A percentile compares a stretch with the other conserved stretches of the same genome.
Evolutionary conservation across 73 alveolate species (phyloP).

Genomic region (Symbiodinium natans): DNA sequence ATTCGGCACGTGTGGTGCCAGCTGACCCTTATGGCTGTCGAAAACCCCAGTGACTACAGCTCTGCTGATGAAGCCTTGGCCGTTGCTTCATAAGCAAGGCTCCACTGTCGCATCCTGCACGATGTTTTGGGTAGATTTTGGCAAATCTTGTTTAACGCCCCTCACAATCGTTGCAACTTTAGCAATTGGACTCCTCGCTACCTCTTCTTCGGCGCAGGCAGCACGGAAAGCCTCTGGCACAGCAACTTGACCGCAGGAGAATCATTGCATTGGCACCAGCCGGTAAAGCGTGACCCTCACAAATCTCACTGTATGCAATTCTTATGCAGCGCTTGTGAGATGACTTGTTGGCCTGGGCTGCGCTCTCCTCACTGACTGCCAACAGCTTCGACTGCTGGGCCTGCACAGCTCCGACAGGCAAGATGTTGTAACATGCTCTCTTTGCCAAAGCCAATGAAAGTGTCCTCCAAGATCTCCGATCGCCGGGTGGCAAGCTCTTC

Average conservation of each 20-base stretch:
- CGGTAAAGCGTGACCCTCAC: too few relatives aligned
- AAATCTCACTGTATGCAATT: not conserved
- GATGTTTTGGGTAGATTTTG: too few relatives aligned
- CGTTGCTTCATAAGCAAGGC: slow-evolving; percentile 61
- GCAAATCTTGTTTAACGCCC: too few relatives aligned
- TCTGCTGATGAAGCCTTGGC: slow-evolving; percentile 15
- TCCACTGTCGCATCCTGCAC: slow-evolving; percentile 66
- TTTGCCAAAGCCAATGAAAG: not conserved
- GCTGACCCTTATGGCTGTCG: not conserved
- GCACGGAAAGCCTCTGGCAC: slow-evolving; percentile 6
- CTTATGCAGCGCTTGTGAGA: not conserved
- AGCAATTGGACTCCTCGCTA: too few relatives aligned
- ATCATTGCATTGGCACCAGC: too few relatives aligned
- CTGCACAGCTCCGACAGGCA: too few relatives aligned
- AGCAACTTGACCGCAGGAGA: too few relatives aligned
- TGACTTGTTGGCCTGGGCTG: slow-evolving; percentile 35
- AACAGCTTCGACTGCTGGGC: not conserved
- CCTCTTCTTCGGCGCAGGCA: slow-evolving; percentile 5
- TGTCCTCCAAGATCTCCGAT: not conserved
- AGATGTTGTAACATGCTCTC: not conserved
- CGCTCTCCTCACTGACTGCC: slow-evolving; percentile 38
- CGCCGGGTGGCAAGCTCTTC: not conserved
- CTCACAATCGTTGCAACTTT: too few relatives aligned
- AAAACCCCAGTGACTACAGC: not conserved
- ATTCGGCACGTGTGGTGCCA: too few relatives aligned